Evolutionary conservation across 148 eudicot species (phyloP).

Genomic region (Rhododendron molle): DNA sequence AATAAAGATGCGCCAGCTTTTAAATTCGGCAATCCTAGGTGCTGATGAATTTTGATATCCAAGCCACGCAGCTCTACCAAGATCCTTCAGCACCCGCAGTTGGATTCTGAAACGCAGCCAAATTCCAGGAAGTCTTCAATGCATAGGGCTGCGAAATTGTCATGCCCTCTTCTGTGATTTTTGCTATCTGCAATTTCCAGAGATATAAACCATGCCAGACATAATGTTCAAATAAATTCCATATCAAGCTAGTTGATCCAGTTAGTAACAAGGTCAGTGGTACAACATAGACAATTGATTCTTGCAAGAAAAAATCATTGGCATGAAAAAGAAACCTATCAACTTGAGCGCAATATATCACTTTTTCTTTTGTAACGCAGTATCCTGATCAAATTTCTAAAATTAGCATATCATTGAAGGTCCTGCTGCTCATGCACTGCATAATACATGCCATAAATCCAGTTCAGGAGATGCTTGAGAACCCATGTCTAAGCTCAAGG

Average conservation of each 20-base stretch:
- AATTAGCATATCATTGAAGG: neutral
- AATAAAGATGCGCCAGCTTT: neutral
- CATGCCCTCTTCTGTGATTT: slow-evolving; percentile 73
- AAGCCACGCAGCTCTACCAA: slow-evolving; percentile 41
- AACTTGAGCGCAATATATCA: neutral
- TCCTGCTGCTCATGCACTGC: neutral
- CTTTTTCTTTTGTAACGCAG: neutral
- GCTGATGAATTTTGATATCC: neutral
- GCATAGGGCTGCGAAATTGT: slow-evolving; percentile 67
- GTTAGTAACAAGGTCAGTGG: neutral
- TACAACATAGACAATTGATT: neutral
- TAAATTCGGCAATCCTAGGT: neutral
- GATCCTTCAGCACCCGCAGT: slow-evolving; percentile 78
- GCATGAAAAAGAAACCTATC: neutral
- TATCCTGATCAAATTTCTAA: neutral
- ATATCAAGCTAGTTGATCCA: neutral
- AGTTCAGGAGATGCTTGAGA: neutral
- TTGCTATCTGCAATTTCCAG: slow-evolving; percentile 57
- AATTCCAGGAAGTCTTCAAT: slow-evolving; percentile 77
- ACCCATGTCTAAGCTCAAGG: neutral
- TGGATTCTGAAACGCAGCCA: slow-evolving; percentile 67
- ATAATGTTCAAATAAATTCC: neutral
- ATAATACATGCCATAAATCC: neutral
- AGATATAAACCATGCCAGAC: neutral
- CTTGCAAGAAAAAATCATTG: neutral